These are phyloP conservation scores for Saccharomycopsis hybrid DNA, from an alignment of 1,139 yeast species.

Conservation along the genomic window DNA sequence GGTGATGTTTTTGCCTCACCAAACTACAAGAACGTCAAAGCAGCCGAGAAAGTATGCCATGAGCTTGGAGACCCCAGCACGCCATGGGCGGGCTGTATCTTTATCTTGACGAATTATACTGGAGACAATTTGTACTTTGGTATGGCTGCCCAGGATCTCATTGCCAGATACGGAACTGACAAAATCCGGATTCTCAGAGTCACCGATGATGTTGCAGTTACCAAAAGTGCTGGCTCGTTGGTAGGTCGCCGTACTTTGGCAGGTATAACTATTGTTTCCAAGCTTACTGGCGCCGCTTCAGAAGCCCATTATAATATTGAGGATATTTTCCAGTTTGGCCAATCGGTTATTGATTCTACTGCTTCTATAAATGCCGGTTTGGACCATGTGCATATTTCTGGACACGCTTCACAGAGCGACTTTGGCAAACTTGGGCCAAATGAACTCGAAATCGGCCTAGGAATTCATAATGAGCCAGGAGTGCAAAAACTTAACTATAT, in stretches of 20 bases:
- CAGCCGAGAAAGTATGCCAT: slow-evolving; percentile 45
- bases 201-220: slow-evolving; percentile 91
- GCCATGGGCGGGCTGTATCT: slow-evolving; percentile 29
- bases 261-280: slow-evolving; percentile 82
- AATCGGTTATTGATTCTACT: slow-evolving; percentile 51
- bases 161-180: slow-evolving; percentile 24
- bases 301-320: slow-evolving; percentile 42
- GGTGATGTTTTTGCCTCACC: slow-evolving; percentile 92
- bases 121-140: slow-evolving; percentile 94
- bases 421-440: slow-evolving; percentile 12
- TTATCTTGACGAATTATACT: slow-evolving; percentile 84
- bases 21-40: slow-evolving; percentile 76
- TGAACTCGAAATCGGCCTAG: slow-evolving; percentile 79
- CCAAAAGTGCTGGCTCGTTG: slow-evolving; percentile 74
- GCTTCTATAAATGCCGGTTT: slow-evolving; percentile 87
- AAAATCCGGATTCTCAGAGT: slow-evolving; percentile 31
- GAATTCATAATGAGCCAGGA: slow-evolving; percentile 95
- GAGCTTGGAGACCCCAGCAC: slow-evolving; percentile 33
- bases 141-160: slow-evolving; percentile 75
- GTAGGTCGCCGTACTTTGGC: slow-evolving; percentile 94
- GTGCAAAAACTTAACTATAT: slow-evolving; percentile 53
- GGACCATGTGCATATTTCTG: slow-evolving; percentile 87
- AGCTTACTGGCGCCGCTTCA: slow-evolving; percentile 73
- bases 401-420: slow-evolving; percentile 54
- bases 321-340: slow-evolving; percentile 53